These are phyloP conservation scores for Agapanthus africanus DNA, from an alignment of 106 monocot genomes.

Conservation along the genomic window DNA sequence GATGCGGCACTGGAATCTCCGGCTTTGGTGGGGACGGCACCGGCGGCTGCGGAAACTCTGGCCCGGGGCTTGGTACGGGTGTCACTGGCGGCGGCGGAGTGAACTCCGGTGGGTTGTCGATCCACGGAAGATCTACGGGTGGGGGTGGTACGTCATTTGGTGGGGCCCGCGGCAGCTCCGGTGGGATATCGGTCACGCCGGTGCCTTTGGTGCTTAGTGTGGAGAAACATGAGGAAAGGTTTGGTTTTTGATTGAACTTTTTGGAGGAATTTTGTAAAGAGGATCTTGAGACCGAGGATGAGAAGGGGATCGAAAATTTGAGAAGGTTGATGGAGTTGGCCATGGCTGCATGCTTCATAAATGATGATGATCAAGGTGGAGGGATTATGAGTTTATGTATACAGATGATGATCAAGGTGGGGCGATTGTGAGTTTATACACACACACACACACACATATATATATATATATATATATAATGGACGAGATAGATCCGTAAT, in stretches of 20 bases:
- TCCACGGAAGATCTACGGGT: slow-evolving; percentile 4
- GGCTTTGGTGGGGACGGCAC: slow-evolving; percentile 25
- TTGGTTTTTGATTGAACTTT: not conserved
- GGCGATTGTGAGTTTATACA: too few species aligned
- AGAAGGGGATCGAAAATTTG: not conserved
- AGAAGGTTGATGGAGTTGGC: slow-evolving; percentile 5
- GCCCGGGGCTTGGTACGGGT: slow-evolving; percentile 1
- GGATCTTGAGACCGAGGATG: not conserved
- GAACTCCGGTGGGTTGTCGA: slow-evolving; percentile 17
- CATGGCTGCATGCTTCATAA: not conserved
- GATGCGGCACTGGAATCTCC: slow-evolving; percentile 21
- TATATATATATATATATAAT: too few species aligned
- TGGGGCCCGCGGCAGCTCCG: slow-evolving; percentile 15
- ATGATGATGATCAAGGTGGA: too few species aligned
- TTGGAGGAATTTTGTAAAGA: not conserved
- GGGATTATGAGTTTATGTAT: too few species aligned
- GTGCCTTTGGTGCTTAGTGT: not conserved
- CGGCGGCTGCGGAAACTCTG: slow-evolving; percentile 22
- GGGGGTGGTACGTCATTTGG: not conserved
- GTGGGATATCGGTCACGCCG: not conserved
- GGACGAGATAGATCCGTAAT: too few species aligned
- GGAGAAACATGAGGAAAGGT: not conserved
- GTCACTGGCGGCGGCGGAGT: slow-evolving; percentile 9
- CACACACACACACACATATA: too few species aligned
- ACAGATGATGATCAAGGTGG: too few species aligned